Evolutionary conservation across 2,329 filamentous ascomycete species (phyloP).

Genomic region (Pseudogymnoascus sp.): DNA sequence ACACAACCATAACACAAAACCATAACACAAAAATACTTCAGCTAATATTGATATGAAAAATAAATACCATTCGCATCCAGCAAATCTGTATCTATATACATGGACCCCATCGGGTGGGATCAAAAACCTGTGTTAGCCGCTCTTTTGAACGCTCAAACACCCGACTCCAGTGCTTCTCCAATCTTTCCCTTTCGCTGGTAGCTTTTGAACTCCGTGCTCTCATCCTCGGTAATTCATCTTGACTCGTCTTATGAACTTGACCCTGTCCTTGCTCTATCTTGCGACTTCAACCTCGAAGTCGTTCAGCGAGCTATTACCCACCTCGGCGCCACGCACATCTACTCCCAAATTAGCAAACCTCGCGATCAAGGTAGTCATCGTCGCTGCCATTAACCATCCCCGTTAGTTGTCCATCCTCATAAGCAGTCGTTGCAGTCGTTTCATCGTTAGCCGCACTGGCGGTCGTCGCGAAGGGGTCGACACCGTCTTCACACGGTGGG

Average conservation of each 20-base stretch:
- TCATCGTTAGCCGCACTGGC: neutral
- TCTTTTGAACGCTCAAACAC: conserved; percentile 4
- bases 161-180: neutral
- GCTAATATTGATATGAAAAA: neutral
- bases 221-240: neutral
- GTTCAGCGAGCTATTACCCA: neutral
- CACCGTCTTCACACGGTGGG: neutral
- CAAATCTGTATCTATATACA: conserved; percentile 4
- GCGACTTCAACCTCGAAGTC: neutral
- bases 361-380: neutral
- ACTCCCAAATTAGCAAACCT: neutral
- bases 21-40: neutral
- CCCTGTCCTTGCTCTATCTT: neutral
- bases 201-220: neutral
- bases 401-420: neutral
- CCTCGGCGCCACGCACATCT: neutral
- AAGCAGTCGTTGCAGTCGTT: neutral
- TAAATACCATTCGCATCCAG: neutral
- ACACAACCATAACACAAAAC: no score
- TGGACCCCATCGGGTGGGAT: neutral
- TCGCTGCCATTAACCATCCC: neutral
- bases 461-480: conserved; percentile 1
- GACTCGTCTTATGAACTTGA: neutral
- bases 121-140: conserved; percentile 1
- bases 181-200: neutral